phyloP scores from a whole-genome alignment of 208 protist species.

The Vickermania ingenoplastis region DNA sequence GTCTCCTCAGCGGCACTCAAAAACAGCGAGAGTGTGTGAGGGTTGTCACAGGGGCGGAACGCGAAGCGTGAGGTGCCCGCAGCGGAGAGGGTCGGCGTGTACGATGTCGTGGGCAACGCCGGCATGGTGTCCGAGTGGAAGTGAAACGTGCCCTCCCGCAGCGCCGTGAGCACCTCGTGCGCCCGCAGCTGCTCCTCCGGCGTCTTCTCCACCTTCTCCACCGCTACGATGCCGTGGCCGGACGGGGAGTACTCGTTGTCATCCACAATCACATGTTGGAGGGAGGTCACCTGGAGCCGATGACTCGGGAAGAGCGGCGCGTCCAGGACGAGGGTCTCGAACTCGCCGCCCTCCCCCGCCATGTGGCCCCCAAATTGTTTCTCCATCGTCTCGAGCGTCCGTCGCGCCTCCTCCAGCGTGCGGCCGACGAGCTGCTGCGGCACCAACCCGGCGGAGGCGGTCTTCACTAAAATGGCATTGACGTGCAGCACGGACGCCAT shows the following conservation, averaged over 20 bases:
- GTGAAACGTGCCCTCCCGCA: conserved; percentile 7
- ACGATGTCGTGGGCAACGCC: background rate
- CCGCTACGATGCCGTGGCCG: conserved; percentile 43
- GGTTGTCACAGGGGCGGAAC: no score
- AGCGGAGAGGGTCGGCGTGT: background rate
- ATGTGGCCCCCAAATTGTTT: conserved; percentile 77
- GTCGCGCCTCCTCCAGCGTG: conserved; percentile 61
- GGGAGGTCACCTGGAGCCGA: conserved; percentile 21
- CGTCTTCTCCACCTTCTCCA: conserved; percentile 32
- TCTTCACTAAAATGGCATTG: conserved; percentile 93
- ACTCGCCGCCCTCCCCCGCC: conserved; percentile 99
- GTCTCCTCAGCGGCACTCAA: no score
- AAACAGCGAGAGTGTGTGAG: no score
- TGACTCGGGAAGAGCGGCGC: conserved; percentile 84
- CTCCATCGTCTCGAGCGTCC: conserved; percentile 45
- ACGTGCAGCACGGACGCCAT: conserved; percentile 86
- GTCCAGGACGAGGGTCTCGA: conserved; percentile 98
- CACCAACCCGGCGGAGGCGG: conserved; percentile 88
- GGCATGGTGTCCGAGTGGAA: conserved; percentile 40
- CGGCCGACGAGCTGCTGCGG: conserved; percentile 86
- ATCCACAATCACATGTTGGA: conserved; percentile 63
- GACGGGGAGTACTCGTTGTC: conserved; percentile 71
- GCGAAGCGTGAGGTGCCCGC: no score
- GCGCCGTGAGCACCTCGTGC: conserved; percentile 15
- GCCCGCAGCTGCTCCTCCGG: conserved; percentile 21